Conservation (phyloP, 2,329 filamentous ascomycete genomes). For the Teratosphaeriaceae sp. region DNA sequence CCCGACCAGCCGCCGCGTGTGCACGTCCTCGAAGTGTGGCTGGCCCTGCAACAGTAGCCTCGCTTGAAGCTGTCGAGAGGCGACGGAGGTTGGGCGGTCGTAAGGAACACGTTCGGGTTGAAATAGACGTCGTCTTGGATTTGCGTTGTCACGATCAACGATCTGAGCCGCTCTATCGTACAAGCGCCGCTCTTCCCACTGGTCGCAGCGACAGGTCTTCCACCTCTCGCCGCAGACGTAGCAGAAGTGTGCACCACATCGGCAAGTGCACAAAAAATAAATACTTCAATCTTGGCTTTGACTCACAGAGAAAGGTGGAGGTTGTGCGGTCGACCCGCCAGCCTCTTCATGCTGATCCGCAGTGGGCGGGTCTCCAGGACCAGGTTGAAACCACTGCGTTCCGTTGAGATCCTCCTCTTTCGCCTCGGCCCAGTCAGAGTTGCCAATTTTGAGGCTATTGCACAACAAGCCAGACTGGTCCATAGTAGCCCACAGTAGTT, state of each 20-base stretch:
- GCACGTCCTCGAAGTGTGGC: background rate
- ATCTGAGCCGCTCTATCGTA: slow-evolving; percentile 11
- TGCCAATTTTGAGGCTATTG: too few species aligned
- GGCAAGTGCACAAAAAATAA: slow-evolving; percentile 16
- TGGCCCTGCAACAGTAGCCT: background rate
- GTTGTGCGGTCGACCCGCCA: too few species aligned
- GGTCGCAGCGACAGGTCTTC: slow-evolving; percentile 21
- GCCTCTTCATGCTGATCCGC: too few species aligned
- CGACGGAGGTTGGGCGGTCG: slow-evolving; percentile 8
- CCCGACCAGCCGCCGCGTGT: background rate
- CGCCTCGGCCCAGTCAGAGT: too few species aligned
- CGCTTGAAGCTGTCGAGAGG: background rate
- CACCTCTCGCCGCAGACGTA: slow-evolving; percentile 22
- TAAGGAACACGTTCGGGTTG: slow-evolving; percentile 8
- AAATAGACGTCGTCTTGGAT: slow-evolving; percentile 9
- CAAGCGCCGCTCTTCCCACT: slow-evolving; percentile 18
- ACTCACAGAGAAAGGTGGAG: background rate
- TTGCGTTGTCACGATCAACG: slow-evolving; percentile 10
- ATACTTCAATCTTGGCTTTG: background rate
- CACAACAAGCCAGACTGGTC: too few species aligned
- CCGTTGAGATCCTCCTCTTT: too few species aligned
- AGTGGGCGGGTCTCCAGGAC: too few species aligned
- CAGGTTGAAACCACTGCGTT: too few species aligned
- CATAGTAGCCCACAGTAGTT: too few species aligned
- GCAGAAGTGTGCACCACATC: slow-evolving; percentile 24